Conservation (phyloP, 441 rosid species). For the Populus tomentosa region DNA sequence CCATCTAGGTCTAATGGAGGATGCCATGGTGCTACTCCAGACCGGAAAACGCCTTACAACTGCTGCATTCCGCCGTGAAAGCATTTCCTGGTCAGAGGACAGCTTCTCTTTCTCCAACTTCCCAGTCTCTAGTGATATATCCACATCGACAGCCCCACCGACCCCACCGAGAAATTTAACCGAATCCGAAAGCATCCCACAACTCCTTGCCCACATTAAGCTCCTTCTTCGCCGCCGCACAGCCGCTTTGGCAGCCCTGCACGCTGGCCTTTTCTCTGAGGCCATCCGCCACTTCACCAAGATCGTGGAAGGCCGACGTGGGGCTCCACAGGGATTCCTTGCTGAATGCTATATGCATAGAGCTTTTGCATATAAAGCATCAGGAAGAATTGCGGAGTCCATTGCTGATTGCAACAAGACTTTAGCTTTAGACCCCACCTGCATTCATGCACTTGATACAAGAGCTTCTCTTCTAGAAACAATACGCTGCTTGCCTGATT, state of each 20-base stretch:
- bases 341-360: conserved; percentile 79
- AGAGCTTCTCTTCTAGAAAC: conserved; percentile 71
- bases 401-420: conserved; percentile 84
- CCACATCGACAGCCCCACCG: conserved; percentile 36
- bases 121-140: conserved; percentile 25
- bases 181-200: conserved; percentile 60
- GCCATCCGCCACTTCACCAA: conserved; percentile 86
- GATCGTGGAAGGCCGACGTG: conserved; percentile 75
- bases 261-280: conserved; percentile 70
- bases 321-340: conserved; percentile 80
- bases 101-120: conserved; percentile 64
- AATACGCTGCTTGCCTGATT: conserved; percentile 73
- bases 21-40: conserved; percentile 92
- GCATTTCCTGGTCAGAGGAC: conserved; percentile 81
- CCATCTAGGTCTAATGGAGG: conserved; percentile 92
- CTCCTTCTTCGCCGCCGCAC: conserved; percentile 83
- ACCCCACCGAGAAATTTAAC: conserved; percentile 49
- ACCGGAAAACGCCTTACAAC: conserved; percentile 88
- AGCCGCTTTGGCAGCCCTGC: conserved; percentile 74
- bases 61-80: conserved; percentile 86
- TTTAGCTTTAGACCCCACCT: conserved; percentile 64
- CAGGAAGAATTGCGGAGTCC: conserved; percentile 72
- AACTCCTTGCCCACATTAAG: conserved; percentile 68
- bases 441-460: conserved; percentile 78
- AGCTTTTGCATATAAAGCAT: conserved; percentile 62